Evolutionary conservation across 306 rosid genomes (phyloP).

Genomic region (Dalbergia cochinchinensis): DNA sequence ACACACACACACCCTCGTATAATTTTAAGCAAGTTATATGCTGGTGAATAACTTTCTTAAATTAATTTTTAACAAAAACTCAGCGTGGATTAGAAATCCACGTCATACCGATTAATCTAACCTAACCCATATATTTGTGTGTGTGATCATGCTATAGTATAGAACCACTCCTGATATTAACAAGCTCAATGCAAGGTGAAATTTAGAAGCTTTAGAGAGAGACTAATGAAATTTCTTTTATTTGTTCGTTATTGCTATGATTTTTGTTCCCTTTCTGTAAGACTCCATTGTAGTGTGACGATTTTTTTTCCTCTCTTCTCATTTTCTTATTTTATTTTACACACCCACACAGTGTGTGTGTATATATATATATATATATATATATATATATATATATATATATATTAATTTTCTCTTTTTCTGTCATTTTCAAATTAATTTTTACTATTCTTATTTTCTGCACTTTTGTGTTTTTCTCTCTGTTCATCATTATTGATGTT

Average conservation of each 20-base stretch:
- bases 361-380: not conserved
- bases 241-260: constrained; percentile 8
- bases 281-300: constrained; percentile 1
- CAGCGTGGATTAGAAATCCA: too few species aligned
- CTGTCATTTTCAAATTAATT: not conserved
- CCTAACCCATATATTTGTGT: too few species aligned
- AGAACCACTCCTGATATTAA: not conserved
- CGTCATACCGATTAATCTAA: too few species aligned
- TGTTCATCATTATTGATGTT: constrained; percentile 2
- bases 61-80: too few species aligned
- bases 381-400: not conserved
- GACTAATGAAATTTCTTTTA: not conserved
- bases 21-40: too few species aligned
- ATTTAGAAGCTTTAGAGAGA: not conserved
- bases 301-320: not conserved
- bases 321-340: not conserved
- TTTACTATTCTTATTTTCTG: not conserved
- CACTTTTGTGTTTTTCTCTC: not conserved
- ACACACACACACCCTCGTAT: too few species aligned
- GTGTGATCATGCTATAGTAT: not conserved
- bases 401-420: not conserved
- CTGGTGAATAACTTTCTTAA: too few species aligned
- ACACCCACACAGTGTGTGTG: too few species aligned
- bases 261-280: constrained; percentile 29
- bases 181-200: not conserved